Percentiles rank a stretch among this genome's conserved stretches.
These are phyloP conservation scores for Choanephora cucurbitarum DNA, from an alignment of 371 early-diverging fungal species.

Conservation along the genomic window DNA sequence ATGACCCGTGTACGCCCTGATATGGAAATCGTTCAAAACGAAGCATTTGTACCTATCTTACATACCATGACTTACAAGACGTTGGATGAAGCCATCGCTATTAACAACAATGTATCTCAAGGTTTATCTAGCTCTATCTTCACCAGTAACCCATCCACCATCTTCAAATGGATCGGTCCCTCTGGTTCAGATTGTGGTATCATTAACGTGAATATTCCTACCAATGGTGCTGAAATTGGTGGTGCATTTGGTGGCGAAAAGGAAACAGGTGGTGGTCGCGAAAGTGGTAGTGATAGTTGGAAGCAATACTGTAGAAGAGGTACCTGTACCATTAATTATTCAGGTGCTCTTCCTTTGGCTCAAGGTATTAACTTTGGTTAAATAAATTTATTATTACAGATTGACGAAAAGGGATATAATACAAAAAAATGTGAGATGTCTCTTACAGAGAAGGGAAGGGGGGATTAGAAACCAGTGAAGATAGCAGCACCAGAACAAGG, in stretches of 20 bases:
- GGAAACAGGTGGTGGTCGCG: conserved; percentile 97
- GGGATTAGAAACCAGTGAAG: conserved; percentile 36
- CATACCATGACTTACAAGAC: conserved; percentile 84
- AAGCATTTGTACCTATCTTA: conserved; percentile 95
- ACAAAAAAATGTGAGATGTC: neutral
- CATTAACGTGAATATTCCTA: conserved; percentile 97
- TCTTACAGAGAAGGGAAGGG: too few species aligned
- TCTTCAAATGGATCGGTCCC: conserved; percentile 95
- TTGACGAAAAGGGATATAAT: neutral
- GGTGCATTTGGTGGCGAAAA: conserved; percentile 98
- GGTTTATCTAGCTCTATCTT: conserved; percentile 91
- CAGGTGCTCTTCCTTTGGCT: conserved; percentile 91
- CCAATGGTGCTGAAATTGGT: conserved; percentile 97
- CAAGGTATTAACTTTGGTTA: conserved; percentile 97
- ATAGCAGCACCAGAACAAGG: conserved; percentile 65
- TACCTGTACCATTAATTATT: conserved; percentile 90
- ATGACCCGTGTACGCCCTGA: conserved; percentile 78
- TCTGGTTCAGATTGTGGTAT: conserved; percentile 96
- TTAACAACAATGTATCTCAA: conserved; percentile 92
- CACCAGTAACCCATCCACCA: conserved; percentile 77
- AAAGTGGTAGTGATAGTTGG: conserved; percentile 94
- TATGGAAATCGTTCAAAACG: conserved; percentile 86
- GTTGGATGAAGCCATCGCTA: conserved; percentile 85
- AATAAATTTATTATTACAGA: too few species aligned
- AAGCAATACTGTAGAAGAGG: conserved; percentile 86